Conservation (phyloP, 148 eudicot genomes). For the Amaranthus hypochondriacus region DNA sequence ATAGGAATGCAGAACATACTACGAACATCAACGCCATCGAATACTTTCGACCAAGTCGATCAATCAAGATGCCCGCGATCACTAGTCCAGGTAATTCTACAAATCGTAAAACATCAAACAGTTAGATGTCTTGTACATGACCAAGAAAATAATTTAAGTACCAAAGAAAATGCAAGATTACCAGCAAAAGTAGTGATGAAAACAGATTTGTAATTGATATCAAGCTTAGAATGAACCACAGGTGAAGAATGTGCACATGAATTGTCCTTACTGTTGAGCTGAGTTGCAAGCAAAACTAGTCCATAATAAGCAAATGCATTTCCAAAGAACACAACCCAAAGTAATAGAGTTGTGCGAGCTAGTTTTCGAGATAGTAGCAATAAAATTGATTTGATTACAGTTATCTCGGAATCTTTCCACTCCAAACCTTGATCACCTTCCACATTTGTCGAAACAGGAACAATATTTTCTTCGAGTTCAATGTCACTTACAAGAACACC, state of each 20-base stretch:
- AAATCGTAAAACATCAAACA: background rate
- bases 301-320: conserved; percentile 82
- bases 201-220: conserved; percentile 42
- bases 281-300: conserved; percentile 71
- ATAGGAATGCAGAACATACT: background rate
- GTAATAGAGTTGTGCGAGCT: conserved; percentile 47
- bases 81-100: conserved; percentile 6
- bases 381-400: conserved; percentile 24
- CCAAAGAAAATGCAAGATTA: conserved; percentile 8
- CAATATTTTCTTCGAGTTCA: conserved; percentile 6
- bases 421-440: background rate
- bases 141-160: background rate
- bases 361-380: conserved; percentile 53
- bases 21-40: conserved; percentile 7
- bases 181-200: conserved; percentile 88
- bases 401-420: conserved; percentile 24
- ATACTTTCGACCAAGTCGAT: conserved; percentile 9
- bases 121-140: background rate
- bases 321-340: conserved; percentile 78
- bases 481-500: conserved; percentile 16
- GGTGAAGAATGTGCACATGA: conserved; percentile 35
- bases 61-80: conserved; percentile 7
- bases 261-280: conserved; percentile 47
- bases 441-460: background rate
- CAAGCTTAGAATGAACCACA: background rate